These are phyloP conservation scores for Chaetoscypha palmicola DNA, from an alignment of 2,329 filamentous ascomycete species.

Conservation along the genomic window DNA sequence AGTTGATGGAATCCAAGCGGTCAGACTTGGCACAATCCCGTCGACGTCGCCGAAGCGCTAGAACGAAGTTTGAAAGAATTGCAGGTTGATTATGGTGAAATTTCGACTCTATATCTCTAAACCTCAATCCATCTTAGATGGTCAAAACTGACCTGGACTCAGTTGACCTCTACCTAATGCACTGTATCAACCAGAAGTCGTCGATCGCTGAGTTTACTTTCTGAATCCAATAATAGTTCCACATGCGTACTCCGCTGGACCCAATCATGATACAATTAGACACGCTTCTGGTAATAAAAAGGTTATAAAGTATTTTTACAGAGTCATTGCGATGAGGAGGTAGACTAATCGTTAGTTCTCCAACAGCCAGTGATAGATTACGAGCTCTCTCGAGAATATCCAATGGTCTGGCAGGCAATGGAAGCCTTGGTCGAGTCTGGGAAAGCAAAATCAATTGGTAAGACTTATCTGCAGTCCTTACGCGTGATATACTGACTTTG, in stretches of 20 bases:
- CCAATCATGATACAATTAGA: not conserved
- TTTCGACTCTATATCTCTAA: no score
- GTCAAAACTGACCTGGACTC: no score
- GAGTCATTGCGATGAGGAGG: not conserved
- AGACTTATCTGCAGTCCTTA: no score
- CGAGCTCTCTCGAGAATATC: not conserved
- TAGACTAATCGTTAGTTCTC: not conserved
- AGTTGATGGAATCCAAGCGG: not conserved
- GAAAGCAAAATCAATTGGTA: slow-evolving; percentile 1
- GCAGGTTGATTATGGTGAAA: not conserved
- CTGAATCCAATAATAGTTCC: no score
- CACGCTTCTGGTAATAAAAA: no score
- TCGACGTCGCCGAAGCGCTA: not conserved
- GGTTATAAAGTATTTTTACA: no score
- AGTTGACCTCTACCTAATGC: not conserved
- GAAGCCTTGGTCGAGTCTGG: not conserved
- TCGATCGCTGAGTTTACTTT: no score
- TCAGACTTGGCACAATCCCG: not conserved
- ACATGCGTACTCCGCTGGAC: not conserved
- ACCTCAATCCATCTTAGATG: no score
- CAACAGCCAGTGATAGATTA: not conserved
- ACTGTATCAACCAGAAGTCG: no score
- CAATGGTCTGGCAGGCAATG: slow-evolving; percentile 1
- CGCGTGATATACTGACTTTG: no score
- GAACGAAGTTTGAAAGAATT: slow-evolving; percentile 2